These are phyloP conservation scores for Rhodamnia argentea DNA, from an alignment of 345 rosid species.

Conservation along the genomic window DNA sequence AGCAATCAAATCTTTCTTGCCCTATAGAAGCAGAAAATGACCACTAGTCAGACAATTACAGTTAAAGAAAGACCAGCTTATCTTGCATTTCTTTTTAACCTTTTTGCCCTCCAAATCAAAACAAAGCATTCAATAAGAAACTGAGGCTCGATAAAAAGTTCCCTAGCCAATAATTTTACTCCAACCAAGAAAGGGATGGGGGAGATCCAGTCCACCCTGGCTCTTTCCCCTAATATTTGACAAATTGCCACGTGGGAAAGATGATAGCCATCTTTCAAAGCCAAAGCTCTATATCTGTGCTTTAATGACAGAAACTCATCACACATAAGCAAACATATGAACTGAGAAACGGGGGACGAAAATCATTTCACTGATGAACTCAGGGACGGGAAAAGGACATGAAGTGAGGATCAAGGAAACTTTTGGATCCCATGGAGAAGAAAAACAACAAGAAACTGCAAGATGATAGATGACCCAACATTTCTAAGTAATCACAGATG, in stretches of 20 bases:
- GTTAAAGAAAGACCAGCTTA: neutral
- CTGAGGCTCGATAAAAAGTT: neutral
- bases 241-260: neutral
- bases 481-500: neutral
- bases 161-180: neutral
- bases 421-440: neutral
- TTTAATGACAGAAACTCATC: neutral
- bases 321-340: neutral
- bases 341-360: neutral
- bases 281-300: neutral
- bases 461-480: neutral
- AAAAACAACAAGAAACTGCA: neutral
- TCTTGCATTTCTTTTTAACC: neutral
- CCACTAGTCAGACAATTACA: neutral
- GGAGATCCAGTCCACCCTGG: neutral
- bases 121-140: neutral
- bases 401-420: neutral
- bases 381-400: neutral
- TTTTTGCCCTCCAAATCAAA: neutral
- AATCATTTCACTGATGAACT: neutral
- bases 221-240: neutral
- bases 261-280: neutral
- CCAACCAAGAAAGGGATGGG: neutral
- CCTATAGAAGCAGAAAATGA: constrained; percentile 26
- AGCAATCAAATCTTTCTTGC: constrained; percentile 74